Percentiles rank a stretch among this genome's conserved stretches.
Conservation (phyloP, 257 asterid species). For the Henckelia pumila region DNA sequence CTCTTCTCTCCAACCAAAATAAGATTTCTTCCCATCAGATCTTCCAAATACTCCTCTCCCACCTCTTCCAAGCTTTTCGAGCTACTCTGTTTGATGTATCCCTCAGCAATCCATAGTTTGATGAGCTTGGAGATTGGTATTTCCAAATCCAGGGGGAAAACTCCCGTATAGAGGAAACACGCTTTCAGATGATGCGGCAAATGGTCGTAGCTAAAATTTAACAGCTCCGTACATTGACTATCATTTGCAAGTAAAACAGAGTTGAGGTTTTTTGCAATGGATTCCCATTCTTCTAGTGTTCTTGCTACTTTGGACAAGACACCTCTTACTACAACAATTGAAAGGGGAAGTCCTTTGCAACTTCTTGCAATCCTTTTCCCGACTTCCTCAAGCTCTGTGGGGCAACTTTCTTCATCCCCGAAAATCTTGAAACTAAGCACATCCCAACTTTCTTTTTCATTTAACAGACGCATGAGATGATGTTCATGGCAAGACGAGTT, state of each 20-base stretch:
- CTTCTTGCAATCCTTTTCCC: constrained; percentile 13
- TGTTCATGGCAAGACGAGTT: too few relatives aligned
- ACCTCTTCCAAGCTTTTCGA: constrained; percentile 17
- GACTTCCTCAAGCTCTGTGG: background rate
- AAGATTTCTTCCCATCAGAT: constrained; percentile 21
- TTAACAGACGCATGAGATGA: constrained; percentile 17
- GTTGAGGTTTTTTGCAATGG: background rate
- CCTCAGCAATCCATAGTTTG: constrained; percentile 22
- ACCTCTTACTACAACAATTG: constrained; percentile 22
- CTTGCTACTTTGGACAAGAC: background rate
- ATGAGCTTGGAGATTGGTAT: constrained; percentile 4
- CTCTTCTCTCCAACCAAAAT: background rate
- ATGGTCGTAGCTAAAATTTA: constrained; percentile 5
- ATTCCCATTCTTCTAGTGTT: background rate
- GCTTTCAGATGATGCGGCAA: constrained; percentile 24
- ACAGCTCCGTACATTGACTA: background rate
- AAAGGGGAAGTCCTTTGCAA: constrained; percentile 12
- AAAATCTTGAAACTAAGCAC: constrained; percentile 13
- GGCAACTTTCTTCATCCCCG: too few relatives aligned
- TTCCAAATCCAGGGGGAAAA: background rate
- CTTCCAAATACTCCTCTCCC: constrained; percentile 22
- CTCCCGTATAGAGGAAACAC: background rate
- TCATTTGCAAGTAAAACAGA: background rate
- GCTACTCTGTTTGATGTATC: constrained; percentile 4
- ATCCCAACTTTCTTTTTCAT: constrained; percentile 12